These are phyloP conservation scores for Acacia melanoxylon DNA, from an alignment of 306 rosid genomes.

Conservation along the genomic window DNA sequence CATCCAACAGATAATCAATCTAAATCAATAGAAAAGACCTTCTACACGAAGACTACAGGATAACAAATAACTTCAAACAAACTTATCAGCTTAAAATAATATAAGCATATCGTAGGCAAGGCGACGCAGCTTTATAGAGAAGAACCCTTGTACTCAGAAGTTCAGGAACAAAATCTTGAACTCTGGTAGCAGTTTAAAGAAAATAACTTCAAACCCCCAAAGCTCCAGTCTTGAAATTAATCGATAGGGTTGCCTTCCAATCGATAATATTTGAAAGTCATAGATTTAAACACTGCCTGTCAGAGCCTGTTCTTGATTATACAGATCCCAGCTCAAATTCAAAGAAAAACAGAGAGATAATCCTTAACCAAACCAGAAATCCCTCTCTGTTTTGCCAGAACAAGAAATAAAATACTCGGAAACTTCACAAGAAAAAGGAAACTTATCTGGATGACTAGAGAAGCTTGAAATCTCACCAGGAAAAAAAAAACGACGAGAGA, in stretches of 20 bases:
- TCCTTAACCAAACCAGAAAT: neutral
- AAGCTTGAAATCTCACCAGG: constrained; percentile 23
- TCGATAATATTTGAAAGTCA: neutral
- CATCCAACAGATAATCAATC: constrained; percentile 10
- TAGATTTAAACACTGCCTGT: constrained; percentile 18
- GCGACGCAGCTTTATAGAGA: neutral
- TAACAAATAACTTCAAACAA: neutral
- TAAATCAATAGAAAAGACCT: constrained; percentile 15
- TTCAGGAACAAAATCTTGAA: neutral
- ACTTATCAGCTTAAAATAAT: neutral
- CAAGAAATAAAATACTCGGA: constrained; percentile 4
- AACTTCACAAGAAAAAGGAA: neutral
- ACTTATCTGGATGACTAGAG: no score
- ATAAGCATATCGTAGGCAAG: constrained; percentile 19
- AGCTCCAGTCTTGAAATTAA: constrained; percentile 18
- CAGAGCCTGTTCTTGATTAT: constrained; percentile 29
- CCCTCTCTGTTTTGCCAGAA: constrained; percentile 12
- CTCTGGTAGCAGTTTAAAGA: neutral
- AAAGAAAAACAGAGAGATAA: constrained; percentile 6
- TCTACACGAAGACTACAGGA: neutral
- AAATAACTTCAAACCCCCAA: constrained; percentile 25
- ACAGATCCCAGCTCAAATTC: constrained; percentile 38
- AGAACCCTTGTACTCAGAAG: neutral
- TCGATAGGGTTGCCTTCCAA: constrained; percentile 21
- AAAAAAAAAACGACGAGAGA: constrained; percentile 8